phyloP scores from a whole-genome alignment of 176 grass and related monocot species.

The Poa annua region DNA sequence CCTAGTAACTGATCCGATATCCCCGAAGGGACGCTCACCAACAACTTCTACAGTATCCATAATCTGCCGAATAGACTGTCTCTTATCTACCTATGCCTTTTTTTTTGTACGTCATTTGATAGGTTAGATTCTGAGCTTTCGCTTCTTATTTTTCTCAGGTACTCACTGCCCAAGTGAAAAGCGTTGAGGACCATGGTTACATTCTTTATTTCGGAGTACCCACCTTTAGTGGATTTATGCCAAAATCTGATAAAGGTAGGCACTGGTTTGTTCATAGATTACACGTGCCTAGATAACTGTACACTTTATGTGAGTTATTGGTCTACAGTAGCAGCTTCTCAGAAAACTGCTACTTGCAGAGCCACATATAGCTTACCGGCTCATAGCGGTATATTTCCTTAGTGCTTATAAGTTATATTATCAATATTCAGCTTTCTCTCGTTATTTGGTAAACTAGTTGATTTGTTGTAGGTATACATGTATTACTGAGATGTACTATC shows the following conservation, averaged over 20 bases:
- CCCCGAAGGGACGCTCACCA: too few species aligned
- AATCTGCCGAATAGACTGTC: background rate
- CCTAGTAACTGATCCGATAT: background rate
- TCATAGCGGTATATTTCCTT: background rate
- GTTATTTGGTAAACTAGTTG: background rate
- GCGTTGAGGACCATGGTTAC: slow-evolving; percentile 93
- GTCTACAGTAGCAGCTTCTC: slow-evolving; percentile 8
- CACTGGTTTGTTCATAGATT: slow-evolving; percentile 19
- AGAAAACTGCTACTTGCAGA: background rate
- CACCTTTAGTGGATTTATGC: slow-evolving; percentile 92
- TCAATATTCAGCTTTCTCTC: slow-evolving; percentile 10
- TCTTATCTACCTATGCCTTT: background rate
- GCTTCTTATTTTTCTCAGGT: slow-evolving; percentile 49
- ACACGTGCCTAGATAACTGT: background rate
- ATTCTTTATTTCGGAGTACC: slow-evolving; percentile 94
- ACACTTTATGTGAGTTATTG: slow-evolving; percentile 26
- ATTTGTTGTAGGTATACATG: background rate
- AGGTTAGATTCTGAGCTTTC: slow-evolving; percentile 29
- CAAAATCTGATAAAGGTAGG: slow-evolving; percentile 64
- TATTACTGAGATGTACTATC: background rate
- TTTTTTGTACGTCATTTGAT: slow-evolving; percentile 1
- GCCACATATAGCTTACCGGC: too few species aligned
- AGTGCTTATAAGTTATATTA: slow-evolving; percentile 9
- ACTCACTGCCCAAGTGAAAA: slow-evolving; percentile 90
- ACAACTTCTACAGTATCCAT: background rate